Percentiles rank a stretch among this genome's conserved stretches.
Conservation (phyloP, 441 rosid genomes). For the Erodium texanum region DNA sequence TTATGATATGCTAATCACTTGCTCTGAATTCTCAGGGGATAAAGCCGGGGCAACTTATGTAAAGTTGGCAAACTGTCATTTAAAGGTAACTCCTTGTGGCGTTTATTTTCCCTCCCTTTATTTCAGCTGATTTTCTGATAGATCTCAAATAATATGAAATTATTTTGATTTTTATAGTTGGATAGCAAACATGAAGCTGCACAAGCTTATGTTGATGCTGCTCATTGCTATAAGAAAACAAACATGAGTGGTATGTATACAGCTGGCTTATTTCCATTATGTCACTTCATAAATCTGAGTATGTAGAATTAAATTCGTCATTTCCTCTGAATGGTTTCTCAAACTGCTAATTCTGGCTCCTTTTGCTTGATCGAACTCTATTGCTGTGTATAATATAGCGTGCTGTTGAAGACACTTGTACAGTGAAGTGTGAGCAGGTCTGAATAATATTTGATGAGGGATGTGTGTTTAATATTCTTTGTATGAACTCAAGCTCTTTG, state of each 20-base stretch:
- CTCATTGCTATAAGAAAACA: slow-evolving; percentile 91
- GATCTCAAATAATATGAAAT: neutral
- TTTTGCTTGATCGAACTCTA: neutral
- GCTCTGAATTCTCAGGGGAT: slow-evolving; percentile 53
- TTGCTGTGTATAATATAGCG: neutral
- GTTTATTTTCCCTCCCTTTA: neutral
- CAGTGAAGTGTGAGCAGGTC: neutral
- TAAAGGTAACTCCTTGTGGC: slow-evolving; percentile 39
- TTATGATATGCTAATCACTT: slow-evolving; percentile 12
- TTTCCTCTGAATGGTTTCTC: neutral
- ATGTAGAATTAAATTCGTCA: neutral
- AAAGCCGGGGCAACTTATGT: slow-evolving; percentile 70
- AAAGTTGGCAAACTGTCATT: slow-evolving; percentile 72
- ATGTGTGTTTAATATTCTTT: neutral
- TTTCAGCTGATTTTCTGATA: neutral
- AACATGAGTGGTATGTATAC: slow-evolving; percentile 50
- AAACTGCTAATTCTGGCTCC: neutral
- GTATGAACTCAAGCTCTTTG: neutral
- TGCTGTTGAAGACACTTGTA: neutral
- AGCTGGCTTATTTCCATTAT: neutral
- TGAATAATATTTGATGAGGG: neutral
- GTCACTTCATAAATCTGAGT: neutral
- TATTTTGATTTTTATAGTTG: slow-evolving; percentile 33
- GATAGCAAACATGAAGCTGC: slow-evolving; percentile 98
- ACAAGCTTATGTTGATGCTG: slow-evolving; percentile 83